Percentiles rank a stretch among this genome's conserved stretches.
These are phyloP conservation scores for Penicillium decumbens DNA, from an alignment of 2,329 filamentous ascomycete genomes.

Conservation along the genomic window DNA sequence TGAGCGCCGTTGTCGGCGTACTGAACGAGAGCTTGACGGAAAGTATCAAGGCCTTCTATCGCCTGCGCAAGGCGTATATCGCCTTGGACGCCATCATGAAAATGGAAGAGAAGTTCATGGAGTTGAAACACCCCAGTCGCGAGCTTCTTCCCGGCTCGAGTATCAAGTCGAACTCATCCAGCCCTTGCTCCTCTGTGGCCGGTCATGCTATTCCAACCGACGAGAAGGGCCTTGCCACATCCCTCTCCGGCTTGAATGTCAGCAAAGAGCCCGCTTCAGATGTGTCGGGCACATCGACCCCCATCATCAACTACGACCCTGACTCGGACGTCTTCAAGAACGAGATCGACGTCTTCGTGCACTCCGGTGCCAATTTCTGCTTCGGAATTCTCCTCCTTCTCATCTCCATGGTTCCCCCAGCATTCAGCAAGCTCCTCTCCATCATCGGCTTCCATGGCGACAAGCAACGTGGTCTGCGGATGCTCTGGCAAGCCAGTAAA, in stretches of 20 bases:
- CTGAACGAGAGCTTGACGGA: conserved; percentile 91
- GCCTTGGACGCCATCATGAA: conserved; percentile 75
- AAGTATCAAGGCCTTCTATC: conserved; percentile 86
- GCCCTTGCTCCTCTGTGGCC: conserved; percentile 14
- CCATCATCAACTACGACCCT: conserved; percentile 45
- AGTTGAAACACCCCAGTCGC: conserved; percentile 24
- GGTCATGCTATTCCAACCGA: conserved; percentile 9
- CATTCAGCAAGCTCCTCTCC: conserved; percentile 79
- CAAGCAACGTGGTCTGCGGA: conserved; percentile 70
- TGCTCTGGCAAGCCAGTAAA: conserved; percentile 86
- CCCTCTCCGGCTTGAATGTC: conserved; percentile 24
- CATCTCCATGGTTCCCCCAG: conserved; percentile 87
- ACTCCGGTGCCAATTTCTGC: conserved; percentile 82
- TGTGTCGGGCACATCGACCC: conserved; percentile 22
- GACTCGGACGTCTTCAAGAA: conserved; percentile 65
- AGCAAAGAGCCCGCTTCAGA: conserved; percentile 13
- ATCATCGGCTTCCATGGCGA: conserved; percentile 91
- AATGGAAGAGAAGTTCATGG: conserved; percentile 61
- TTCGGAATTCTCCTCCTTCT: conserved; percentile 81
- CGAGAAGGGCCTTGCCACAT: conserved; percentile 17
- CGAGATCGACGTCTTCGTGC: conserved; percentile 79
- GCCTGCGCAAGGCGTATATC: conserved; percentile 80
- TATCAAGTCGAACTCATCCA: conserved; percentile 9
- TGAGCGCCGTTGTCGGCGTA: conserved; percentile 82
- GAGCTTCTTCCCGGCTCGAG: conserved; percentile 12